Evolutionary conservation across 257 asterid species (phyloP).

Genomic region (Coffea eugenioides): DNA sequence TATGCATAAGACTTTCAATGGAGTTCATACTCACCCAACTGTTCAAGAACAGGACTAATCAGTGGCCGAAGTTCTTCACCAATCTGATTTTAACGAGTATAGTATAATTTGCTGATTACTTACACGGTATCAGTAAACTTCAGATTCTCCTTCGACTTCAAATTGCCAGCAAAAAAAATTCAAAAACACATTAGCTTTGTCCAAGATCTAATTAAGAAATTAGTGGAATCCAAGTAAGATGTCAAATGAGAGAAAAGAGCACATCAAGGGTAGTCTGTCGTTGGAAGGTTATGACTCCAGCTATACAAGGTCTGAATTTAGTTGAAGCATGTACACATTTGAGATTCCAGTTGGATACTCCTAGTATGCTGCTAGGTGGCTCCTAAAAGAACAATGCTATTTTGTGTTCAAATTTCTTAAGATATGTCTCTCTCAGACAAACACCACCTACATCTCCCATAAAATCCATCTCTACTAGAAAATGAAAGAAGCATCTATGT

Average conservation of each 20-base stretch:
- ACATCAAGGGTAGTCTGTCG: background rate
- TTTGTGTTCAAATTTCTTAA: background rate
- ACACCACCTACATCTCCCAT: background rate
- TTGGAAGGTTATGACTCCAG: background rate
- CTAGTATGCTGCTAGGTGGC: background rate
- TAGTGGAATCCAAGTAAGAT: background rate
- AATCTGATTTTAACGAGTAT: slow-evolving; percentile 16
- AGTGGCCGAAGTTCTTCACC: slow-evolving; percentile 19
- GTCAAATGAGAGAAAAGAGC: slow-evolving; percentile 6
- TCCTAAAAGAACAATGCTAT: background rate
- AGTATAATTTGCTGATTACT: slow-evolving; percentile 33
- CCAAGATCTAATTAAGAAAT: background rate
- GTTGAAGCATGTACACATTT: background rate
- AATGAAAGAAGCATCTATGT: background rate
- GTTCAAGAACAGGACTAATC: slow-evolving; percentile 19
- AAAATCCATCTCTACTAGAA: background rate
- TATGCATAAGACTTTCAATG: slow-evolving; percentile 43
- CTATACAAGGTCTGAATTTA: background rate
- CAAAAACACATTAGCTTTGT: slow-evolving; percentile 22
- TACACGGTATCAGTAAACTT: slow-evolving; percentile 60
- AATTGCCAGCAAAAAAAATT: slow-evolving; percentile 28
- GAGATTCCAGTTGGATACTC: background rate
- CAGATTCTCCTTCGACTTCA: slow-evolving; percentile 52
- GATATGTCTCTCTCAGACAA: background rate
- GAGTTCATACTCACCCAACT: slow-evolving; percentile 82